Evolutionary conservation across 371 early-diverging fungal species (phyloP).

Genomic region (Lichtheimia ornata): DNA sequence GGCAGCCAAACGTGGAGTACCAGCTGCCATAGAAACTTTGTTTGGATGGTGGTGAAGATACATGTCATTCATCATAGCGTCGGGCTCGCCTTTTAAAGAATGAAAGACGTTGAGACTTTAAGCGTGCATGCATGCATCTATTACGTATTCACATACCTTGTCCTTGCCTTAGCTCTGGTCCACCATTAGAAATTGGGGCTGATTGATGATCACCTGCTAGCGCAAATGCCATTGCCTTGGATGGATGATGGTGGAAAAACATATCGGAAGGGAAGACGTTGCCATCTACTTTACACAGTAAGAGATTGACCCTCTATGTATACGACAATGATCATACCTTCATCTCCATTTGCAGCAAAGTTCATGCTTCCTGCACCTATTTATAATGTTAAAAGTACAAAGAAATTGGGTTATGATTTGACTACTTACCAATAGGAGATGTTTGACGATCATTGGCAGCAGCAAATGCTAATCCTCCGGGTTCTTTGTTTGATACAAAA

Average conservation of each 20-base stretch:
- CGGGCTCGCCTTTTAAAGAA: slow-evolving; percentile 1
- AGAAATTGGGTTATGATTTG: too few relatives aligned
- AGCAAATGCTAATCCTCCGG: too few relatives aligned
- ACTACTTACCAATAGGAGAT: not conserved
- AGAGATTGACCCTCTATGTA: too few relatives aligned
- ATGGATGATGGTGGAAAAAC: slow-evolving; percentile 25
- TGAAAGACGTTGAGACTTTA: not conserved
- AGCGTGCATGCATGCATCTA: too few relatives aligned
- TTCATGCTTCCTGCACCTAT: too few relatives aligned
- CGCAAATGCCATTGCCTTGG: slow-evolving; percentile 18
- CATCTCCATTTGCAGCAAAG: too few relatives aligned
- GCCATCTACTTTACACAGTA: not conserved
- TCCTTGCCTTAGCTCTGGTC: too few relatives aligned
- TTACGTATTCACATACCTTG: too few relatives aligned
- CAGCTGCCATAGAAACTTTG: slow-evolving; percentile 13
- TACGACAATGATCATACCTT: too few relatives aligned
- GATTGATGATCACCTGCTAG: not conserved
- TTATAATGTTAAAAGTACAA: too few relatives aligned
- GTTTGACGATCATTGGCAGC: not conserved
- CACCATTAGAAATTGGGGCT: not conserved
- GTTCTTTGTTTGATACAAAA: too few relatives aligned
- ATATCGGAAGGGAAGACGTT: slow-evolving; percentile 14
- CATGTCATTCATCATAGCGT: slow-evolving; percentile 17
- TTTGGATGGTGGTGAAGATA: slow-evolving; percentile 23
- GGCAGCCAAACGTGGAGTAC: slow-evolving; percentile 10